Percentiles rank a stretch among this genome's conserved stretches.
Conservation (phyloP, 2,329 filamentous ascomycete species). For the Claviceps citrina region DNA sequence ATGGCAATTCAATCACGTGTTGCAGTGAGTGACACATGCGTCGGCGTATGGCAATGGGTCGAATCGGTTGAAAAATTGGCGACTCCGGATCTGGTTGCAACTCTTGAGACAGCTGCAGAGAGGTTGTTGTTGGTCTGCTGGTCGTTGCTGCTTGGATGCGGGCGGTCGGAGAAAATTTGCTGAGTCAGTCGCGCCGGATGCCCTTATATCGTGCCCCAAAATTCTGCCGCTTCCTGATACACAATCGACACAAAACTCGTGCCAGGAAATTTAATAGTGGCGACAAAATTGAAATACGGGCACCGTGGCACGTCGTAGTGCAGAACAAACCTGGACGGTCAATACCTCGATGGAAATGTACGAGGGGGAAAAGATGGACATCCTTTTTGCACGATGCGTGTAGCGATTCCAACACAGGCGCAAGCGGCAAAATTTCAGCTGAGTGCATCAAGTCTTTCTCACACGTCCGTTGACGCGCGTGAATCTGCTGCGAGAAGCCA, state of each 20-base stretch:
- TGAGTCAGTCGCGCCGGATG: slow-evolving; percentile 22
- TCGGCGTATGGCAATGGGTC: slow-evolving; percentile 3
- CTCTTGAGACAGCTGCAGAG: slow-evolving; percentile 6
- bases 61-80: neutral
- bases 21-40: slow-evolving; percentile 12
- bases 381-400: no score
- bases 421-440: no score
- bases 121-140: no score
- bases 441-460: no score
- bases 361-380: no score
- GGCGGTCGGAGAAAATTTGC: slow-evolving; percentile 27
- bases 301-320: neutral
- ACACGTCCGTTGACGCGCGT: no score
- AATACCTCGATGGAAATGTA: no score
- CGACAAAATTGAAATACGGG: neutral
- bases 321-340: neutral
- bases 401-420: no score
- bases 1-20: slow-evolving; percentile 18
- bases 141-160: slow-evolving; percentile 14
- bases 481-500: no score
- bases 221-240: slow-evolving; percentile 22
- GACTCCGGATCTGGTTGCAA: slow-evolving; percentile 1
- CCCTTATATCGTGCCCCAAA: slow-evolving; percentile 27
- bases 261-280: slow-evolving; percentile 7
- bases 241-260: slow-evolving; percentile 18